Base-by-base conservation (phyloP, 202 grass and related monocot species). In the Hordeum pubiflorum region DNA sequence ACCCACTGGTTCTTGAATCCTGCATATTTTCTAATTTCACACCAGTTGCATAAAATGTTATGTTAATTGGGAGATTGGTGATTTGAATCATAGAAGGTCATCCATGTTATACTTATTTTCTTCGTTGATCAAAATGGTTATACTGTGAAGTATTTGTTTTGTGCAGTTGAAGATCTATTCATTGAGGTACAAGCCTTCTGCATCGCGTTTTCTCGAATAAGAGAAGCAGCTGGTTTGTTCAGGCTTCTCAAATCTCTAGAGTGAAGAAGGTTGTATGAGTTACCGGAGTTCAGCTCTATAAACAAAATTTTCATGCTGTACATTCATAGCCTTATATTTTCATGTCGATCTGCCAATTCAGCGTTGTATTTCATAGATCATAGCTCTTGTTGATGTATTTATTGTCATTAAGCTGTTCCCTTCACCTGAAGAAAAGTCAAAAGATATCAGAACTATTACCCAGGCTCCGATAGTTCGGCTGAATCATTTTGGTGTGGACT, bases 171-270 rank as follows among this genome's bases (percentile, higher is more conserved):
- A 85, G 95, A 98, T 91, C 86, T 98, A 9, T 85, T 98, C 75
- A 86, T 94, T 2, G 92, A 98, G 88, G 95, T 98, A 76, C 95
- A 98, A 63, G 95, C 95, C 7, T 98, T 98, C 80, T 98, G 96
- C 87, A 95, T 98, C 14, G 90, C 90, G 21, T 98, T 95, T 58
- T 95, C 90, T 0, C 84, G 92, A 24, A 95, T 98, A 80, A 98
- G 92, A 78, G 96, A 98, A 75, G 92, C 92, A 10, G 92, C 89
- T 24, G 88, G 82, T 22, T 81, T 95, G 65, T 98, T 98, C 74
- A 98, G 96, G 79, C 90, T 98, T 34, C 86, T 98, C 3, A 98
- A 98, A 69, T 88, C 90, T n/a, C 66, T 95, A 84, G 92, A 97
- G 78, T 98, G 77, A 97, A 81, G 57, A 82, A 34, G 2, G 13